Conservation (phyloP, 441 rosid species). For the Codiaeum variegatum region DNA sequence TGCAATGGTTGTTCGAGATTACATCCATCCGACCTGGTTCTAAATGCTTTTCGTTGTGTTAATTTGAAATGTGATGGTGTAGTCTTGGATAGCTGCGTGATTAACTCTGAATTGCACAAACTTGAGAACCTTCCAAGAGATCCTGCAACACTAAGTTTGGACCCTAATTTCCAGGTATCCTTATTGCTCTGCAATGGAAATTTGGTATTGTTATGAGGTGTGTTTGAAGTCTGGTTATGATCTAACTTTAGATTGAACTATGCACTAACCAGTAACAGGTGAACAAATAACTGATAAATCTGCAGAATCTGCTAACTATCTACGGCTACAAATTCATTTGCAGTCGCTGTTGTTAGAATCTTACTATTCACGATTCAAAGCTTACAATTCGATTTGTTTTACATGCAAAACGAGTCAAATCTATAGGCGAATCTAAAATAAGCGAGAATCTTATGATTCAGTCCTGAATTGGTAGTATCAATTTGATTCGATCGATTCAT, state of each 20-base stretch:
- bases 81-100: slow-evolving; percentile 43
- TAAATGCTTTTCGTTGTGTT: slow-evolving; percentile 63
- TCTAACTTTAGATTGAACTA: not conserved
- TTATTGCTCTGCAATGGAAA: slow-evolving; percentile 14
- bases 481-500: too few species aligned
- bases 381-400: too few species aligned
- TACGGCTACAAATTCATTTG: not conserved
- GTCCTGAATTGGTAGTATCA: too few species aligned
- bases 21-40: slow-evolving; percentile 64
- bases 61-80: slow-evolving; percentile 56
- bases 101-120: slow-evolving; percentile 38
- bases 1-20: slow-evolving; percentile 66
- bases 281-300: not conserved
- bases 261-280: not conserved
- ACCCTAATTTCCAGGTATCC: slow-evolving; percentile 46
- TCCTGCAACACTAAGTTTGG: slow-evolving; percentile 24
- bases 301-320: not conserved
- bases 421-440: too few species aligned
- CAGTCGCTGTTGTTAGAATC: too few species aligned
- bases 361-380: too few species aligned
- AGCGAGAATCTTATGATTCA: too few species aligned
- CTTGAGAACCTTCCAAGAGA: slow-evolving; percentile 21
- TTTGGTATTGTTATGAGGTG: slow-evolving; percentile 2
- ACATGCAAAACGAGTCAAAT: too few species aligned
- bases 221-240: slow-evolving; percentile 6